A percentile compares a stretch with the other conserved stretches of the same genome.
Conservation (phyloP, 371 early-diverging fungal species). For the Apophysomyces ossiformis region DNA sequence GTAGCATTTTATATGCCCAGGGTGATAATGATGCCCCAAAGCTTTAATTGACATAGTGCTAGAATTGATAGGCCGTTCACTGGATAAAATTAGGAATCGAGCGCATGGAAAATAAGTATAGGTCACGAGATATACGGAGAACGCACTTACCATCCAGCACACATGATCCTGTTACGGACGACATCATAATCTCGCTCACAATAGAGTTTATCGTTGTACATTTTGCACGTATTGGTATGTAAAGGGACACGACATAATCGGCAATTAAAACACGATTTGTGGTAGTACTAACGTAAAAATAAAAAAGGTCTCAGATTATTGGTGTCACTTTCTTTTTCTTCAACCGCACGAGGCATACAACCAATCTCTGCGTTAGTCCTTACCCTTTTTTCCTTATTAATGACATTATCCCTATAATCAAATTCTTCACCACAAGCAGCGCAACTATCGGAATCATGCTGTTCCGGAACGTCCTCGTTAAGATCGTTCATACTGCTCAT, state of each 20-base stretch:
- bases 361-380: constrained; percentile 21
- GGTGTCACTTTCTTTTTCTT: constrained; percentile 6
- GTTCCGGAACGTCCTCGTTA: constrained; percentile 3
- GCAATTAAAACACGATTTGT: constrained; percentile 64
- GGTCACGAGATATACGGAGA: no score
- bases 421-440: constrained; percentile 40
- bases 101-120: not conserved
- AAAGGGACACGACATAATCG: constrained; percentile 66
- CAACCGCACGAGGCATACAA: constrained; percentile 10
- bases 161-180: constrained; percentile 48
- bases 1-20: constrained; percentile 20
- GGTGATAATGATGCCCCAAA: constrained; percentile 21
- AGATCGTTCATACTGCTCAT: constrained; percentile 57
- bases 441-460: constrained; percentile 20
- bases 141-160: constrained; percentile 57
- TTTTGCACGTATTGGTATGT: constrained; percentile 41
- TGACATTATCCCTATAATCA: constrained; percentile 51
- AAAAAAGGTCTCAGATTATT: constrained; percentile 13
- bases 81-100: not conserved
- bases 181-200: constrained; percentile 74
- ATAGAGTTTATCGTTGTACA: constrained; percentile 66
- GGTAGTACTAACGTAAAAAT: constrained; percentile 39
- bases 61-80: constrained; percentile 17
- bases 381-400: constrained; percentile 35
- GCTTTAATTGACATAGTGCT: constrained; percentile 15